Evolutionary conservation across 108 stramenopile species (phyloP), one percentile per base, ranked within the genome.

Genomic region (Aurantiochytrium sp.): DNA sequence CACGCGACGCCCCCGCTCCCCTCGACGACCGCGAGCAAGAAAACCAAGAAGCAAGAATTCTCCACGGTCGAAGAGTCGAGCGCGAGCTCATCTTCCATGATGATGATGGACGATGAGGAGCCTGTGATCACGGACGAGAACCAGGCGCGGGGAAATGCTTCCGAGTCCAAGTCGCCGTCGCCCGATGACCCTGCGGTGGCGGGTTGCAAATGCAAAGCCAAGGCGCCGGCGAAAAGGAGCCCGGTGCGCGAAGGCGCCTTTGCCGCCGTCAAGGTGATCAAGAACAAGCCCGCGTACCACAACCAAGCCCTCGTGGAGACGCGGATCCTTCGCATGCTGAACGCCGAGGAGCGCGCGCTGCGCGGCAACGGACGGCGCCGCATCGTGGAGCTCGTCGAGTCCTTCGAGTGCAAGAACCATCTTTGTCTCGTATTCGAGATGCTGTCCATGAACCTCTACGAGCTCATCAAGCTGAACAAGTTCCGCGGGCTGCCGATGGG

Each of bases 341-440:
- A 65, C 3, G 73, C 73, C 10, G 73, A 81, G 73, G 73, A 81
- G 45, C n/a, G 27, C n/a, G 39, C 73, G 6, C 10, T 65, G 27
- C 73, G 73, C 6, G 73, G 42, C 42, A 48, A 2, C 30, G 39
- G 3, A 24, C 73, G 73, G 27, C 59, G 59, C 19, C 59, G 59
- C 85, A 95, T 97, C 87, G 96, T 99, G 31, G 92, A 94, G 32
- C 91, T 99, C 27, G 88, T 94, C 48, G 95, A 93, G 52, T 96
- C 94, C 89, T 99, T 99, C 73, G 92, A 94, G 93, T 93, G 95
- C 90, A 87, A 94, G 34, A 91, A 91, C 50, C 98, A 99, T 90
- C 89, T 99, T 52, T 98, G 97, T 89, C 88, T 99, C 27, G 96
- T 97, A 3, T 99, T 99, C 90, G 97, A 97, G 92, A 90, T 97